Evolutionary conservation across 202 grass and related monocot genomes (phyloP).

Genomic region (Eragrostis tef): DNA sequence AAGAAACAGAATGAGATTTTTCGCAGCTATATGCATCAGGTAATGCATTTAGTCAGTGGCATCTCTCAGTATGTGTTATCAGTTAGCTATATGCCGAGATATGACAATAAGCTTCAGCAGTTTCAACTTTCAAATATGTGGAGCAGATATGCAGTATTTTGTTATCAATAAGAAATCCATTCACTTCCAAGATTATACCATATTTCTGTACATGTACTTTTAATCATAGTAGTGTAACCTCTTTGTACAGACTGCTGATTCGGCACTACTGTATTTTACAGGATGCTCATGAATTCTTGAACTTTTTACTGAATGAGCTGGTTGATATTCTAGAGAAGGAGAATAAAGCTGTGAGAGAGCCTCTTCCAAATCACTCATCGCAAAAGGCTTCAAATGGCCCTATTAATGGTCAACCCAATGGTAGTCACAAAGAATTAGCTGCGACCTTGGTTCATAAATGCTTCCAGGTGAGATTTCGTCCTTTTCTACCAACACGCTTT

Average conservation of each 20-base stretch:
- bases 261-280: constrained; percentile 46
- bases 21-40: constrained; percentile 98
- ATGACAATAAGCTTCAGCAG: neutral
- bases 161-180: neutral
- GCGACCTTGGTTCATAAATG: constrained; percentile 88
- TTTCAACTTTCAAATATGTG: neutral
- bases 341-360: constrained; percentile 55
- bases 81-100: too few relatives aligned
- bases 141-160: neutral
- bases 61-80: constrained; percentile 1
- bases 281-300: constrained; percentile 99
- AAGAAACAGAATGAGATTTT: constrained; percentile 99
- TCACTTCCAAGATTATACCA: neutral
- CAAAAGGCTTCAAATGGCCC: constrained; percentile 69
- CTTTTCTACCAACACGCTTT: constrained; percentile 10
- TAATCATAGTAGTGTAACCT: neutral
- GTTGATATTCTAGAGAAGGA: constrained; percentile 98
- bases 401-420: constrained; percentile 62
- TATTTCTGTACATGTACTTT: neutral
- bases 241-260: constrained; percentile 21
- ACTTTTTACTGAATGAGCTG: constrained; percentile 94
- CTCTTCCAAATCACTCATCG: constrained; percentile 48
- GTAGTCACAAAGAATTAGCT: constrained; percentile 67
- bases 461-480: constrained; percentile 70
- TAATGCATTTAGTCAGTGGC: constrained; percentile 46